Conservation (phyloP, 768 basidiomycete species). For the Russula virescens region DNA sequence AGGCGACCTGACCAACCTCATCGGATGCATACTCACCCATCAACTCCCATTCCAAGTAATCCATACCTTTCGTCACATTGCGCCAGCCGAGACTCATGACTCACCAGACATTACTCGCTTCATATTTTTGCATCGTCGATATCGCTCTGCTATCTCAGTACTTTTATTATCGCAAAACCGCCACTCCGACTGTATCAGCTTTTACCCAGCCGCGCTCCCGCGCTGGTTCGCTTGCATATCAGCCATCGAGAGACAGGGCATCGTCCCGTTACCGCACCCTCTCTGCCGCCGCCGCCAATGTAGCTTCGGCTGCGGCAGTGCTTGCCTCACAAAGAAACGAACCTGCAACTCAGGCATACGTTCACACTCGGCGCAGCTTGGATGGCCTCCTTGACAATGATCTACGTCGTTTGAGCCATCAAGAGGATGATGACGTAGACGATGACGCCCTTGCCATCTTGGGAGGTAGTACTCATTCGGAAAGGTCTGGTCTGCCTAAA, state of each 20-base stretch:
- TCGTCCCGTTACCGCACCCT: constrained; percentile 63
- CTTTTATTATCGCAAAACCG: constrained; percentile 55
- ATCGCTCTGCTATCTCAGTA: constrained; percentile 71
- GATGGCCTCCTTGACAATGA: constrained; percentile 27
- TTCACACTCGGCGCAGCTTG: constrained; percentile 28
- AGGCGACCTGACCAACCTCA: constrained; percentile 91
- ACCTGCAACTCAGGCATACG: constrained; percentile 8
- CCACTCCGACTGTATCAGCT: constrained; percentile 32
- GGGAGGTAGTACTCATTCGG: constrained; percentile 75
- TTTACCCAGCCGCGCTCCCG: constrained; percentile 39
- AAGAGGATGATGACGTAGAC: constrained; percentile 42
- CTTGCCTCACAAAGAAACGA: constrained; percentile 60
- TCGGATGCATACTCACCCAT: constrained; percentile 86
- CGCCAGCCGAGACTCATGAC: constrained; percentile 7
- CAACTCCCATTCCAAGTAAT: constrained; percentile 91
- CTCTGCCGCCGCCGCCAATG: constrained; percentile 63
- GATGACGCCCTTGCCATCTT: constrained; percentile 52
- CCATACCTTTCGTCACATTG: constrained; percentile 17
- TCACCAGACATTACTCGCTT: constrained; percentile 77
- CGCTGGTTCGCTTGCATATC: constrained; percentile 37
- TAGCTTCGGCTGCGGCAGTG: constrained; percentile 59
- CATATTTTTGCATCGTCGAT: constrained; percentile 87
- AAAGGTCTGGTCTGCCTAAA: constrained; percentile 44
- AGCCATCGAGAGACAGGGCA: constrained; percentile 46
- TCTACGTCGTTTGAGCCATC: constrained; percentile 26